Base-by-base conservation (phyloP, 2,329 filamentous ascomycete genomes). In the Didymellaceae sp. region DNA sequence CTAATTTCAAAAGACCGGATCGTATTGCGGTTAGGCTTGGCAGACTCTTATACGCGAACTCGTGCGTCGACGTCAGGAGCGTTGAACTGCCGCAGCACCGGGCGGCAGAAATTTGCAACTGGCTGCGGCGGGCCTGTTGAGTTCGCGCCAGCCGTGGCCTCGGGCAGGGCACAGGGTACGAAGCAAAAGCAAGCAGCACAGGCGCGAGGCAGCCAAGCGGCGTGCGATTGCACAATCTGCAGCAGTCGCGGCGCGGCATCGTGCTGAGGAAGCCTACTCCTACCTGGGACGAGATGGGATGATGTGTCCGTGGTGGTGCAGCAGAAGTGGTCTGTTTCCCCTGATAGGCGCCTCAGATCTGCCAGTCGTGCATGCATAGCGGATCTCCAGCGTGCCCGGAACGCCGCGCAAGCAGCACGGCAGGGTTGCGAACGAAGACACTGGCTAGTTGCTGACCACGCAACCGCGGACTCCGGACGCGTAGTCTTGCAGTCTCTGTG, bases 51-150 rank as follows among this genome's bases (percentile, higher is more conserved):
- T 47, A 43, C 38, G 49, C 37, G 43, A 48, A 58, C 35, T 45
- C 60, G 58, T 59, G 51, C 59, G 52, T 44, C 57, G 51, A 65
- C 62, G 61, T 64, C 62, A 65, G 58, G 61, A 54, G 55, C 57
- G 54, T 57, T 54, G 57, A 58, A 53, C 46, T 57, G 51, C 52
- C 31, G 48, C 40, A 46, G 50, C 37, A 41, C 18, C 41, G 48
- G 41, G 41, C 41, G 18, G 32, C 48, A 52, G 43, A 34, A 25
- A 48, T 50, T 45, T 49, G 20, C 40, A 14, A 54, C 57, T 61
- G 58, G 55, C 51, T 45, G 49, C 54, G 50, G 47, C 21, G 35
- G 45, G 45, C 25, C 51, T 61, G 58, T 57, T 61, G 53, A 48
- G 58, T 42, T 44, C 30, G 55, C 52, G 56, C 54, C 57, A 58